phyloP scores from a whole-genome alignment of 805 yeast genomes.

The Middelhovenomyces tepae region DNA sequence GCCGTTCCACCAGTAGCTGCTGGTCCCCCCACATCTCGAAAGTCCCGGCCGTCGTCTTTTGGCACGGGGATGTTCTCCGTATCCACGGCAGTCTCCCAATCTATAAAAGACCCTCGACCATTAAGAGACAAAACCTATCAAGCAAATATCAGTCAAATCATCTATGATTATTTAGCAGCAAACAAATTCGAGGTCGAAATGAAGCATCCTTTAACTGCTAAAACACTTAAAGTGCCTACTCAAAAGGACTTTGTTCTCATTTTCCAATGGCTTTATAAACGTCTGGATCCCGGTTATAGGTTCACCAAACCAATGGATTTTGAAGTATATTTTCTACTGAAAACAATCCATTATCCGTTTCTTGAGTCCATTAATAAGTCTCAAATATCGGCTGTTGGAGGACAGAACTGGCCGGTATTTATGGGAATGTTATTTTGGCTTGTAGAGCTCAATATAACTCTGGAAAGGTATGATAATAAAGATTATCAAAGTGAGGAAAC shows the following conservation, averaged over 20 bases:
- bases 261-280: constrained; percentile 70
- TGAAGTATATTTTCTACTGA: constrained; percentile 63
- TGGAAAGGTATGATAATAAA: constrained; percentile 32
- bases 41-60: constrained; percentile 14
- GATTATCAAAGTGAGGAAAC: constrained; percentile 25
- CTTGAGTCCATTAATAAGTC: constrained; percentile 72
- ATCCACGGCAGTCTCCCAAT: constrained; percentile 2
- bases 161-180: constrained; percentile 51
- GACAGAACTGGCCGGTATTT: constrained; percentile 72
- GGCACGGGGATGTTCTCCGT: constrained; percentile 7
- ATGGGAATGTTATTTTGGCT: constrained; percentile 81
- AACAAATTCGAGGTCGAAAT: constrained; percentile 68
- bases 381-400: constrained; percentile 86
- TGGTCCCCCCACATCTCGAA: not conserved
- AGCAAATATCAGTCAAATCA: constrained; percentile 52
- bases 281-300: constrained; percentile 70
- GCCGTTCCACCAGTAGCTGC: no score
- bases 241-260: constrained; percentile 75
- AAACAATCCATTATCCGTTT: constrained; percentile 66
- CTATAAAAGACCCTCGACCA: constrained; percentile 59
- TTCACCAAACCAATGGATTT: constrained; percentile 62
- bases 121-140: constrained; percentile 66
- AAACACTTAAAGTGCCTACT: constrained; percentile 66
- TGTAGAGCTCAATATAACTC: constrained; percentile 43
- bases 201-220: constrained; percentile 57